phyloP scores from a whole-genome alignment of 352 stramenopile genomes.

The Poterioochromonas sp. region DNA sequence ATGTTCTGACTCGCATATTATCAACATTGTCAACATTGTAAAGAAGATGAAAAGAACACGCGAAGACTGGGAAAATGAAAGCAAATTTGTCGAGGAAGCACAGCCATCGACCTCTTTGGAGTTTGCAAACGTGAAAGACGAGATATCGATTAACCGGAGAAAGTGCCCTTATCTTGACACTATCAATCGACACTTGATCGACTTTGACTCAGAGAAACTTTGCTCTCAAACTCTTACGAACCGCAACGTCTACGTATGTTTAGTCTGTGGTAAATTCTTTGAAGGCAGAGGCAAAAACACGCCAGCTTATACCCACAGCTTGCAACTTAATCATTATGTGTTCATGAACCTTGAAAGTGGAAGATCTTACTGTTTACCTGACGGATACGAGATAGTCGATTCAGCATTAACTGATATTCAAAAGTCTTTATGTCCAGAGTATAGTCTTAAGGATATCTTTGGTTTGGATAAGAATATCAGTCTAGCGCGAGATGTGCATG shows the following conservation, averaged over 20 bases:
- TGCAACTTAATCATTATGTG: constrained; percentile 90
- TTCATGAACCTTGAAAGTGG: constrained; percentile 91
- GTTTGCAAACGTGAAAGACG: no score
- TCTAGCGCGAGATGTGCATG: constrained; percentile 84
- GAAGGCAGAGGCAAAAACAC: constrained; percentile 76
- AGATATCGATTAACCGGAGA: neutral
- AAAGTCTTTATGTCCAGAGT: constrained; percentile 77
- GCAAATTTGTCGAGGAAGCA: no score
- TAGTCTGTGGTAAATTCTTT: constrained; percentile 98
- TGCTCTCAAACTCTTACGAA: constrained; percentile 89
- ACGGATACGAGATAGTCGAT: constrained; percentile 97
- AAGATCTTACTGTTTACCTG: constrained; percentile 90
- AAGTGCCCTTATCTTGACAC: constrained; percentile 98
- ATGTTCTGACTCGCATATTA: no score
- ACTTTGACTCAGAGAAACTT: constrained; percentile 98
- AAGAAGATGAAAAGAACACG: no score
- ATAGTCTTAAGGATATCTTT: constrained; percentile 65
- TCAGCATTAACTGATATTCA: constrained; percentile 86
- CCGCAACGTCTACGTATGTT: constrained; percentile 94
- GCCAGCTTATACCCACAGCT: constrained; percentile 89
- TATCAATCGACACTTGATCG: constrained; percentile 88
- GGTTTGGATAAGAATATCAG: constrained; percentile 76
- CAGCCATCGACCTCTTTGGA: no score
- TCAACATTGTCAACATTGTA: no score
- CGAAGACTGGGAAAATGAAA: no score